Evolutionary conservation across 352 stramenopile genomes (phyloP), one percentile per base, ranked within the genome.

Genomic region (Pythium aquatile): DNA sequence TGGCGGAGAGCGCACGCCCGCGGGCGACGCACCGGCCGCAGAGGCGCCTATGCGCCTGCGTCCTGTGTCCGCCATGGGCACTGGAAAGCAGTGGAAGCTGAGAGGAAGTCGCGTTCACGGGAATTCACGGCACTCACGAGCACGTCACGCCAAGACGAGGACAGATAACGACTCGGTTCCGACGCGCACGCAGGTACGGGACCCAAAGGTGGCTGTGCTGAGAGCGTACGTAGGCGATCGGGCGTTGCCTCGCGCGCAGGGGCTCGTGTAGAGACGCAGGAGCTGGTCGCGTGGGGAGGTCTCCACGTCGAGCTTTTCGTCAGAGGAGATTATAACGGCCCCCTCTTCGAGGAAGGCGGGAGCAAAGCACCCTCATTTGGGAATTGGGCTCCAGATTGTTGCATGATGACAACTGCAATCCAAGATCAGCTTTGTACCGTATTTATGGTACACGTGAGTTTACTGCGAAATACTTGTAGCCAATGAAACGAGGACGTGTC

Each of bases 1-100:
- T 53, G 76, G 60, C 58, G 69, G 65, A 2, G 65, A 67, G 20
- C 65, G 65, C 39, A 39, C 39, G 53, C 58, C 58, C 2, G 52
- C 44, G 9, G 58, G 58, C 16, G 57, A 54, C 39, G 55, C 29
- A 24, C 55, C 55, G 11, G 26, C 29, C 3, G 20, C 46, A 32
- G n/a, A 32, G 46, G 61, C 24, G 39, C 63, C 63, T 37, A 69
- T 48, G 49, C 63, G 63, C 17, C 64, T 58, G 10, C 65, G 58
- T 57, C 57, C 64, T 6, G 57, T 66, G 32, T 70, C 64, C 28
- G 64, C 64, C 64, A 70, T 70, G 2, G 14, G 20, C 20, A 24
- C 20, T 24, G 20, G 20, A 24, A 24, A 24, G 20, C 20, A 24
- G 20, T 24, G 20, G 20, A 24, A 24, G 20, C 20, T 24, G 20